These are phyloP conservation scores for Clitopilus passeckerianus DNA, from an alignment of 768 basidiomycete species.

Conservation along the genomic window DNA sequence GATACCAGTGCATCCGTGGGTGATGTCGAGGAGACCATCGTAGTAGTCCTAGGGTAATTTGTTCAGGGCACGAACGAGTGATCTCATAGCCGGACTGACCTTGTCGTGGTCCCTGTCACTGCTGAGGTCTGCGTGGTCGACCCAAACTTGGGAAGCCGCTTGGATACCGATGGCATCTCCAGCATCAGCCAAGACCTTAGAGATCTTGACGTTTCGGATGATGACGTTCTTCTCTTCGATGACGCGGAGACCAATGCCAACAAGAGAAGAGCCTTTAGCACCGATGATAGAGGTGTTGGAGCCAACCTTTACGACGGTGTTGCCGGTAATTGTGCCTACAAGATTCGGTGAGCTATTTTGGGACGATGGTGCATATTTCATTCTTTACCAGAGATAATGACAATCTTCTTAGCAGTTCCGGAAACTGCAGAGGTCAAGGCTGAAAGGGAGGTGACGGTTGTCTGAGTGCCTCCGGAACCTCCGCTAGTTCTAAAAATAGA, in stretches of 20 bases:
- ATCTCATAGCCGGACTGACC: constrained; percentile 5
- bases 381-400: constrained; percentile 34
- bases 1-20: constrained; percentile 37
- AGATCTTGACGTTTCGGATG: constrained; percentile 44
- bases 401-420: constrained; percentile 36
- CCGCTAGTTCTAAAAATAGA: constrained; percentile 30
- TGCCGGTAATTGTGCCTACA: constrained; percentile 38
- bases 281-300: constrained; percentile 41
- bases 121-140: constrained; percentile 41
- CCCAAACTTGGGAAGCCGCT: constrained; percentile 33
- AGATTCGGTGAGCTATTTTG: background rate
- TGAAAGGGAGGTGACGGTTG: constrained; percentile 36
- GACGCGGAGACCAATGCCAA: constrained; percentile 41
- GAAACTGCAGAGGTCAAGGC: constrained; percentile 35
- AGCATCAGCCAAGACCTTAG: constrained; percentile 38
- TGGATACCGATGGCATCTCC: constrained; percentile 44
- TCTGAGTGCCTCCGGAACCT: constrained; percentile 36
- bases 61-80: constrained; percentile 22
- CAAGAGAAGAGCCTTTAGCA: constrained; percentile 36
- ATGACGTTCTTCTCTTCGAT: constrained; percentile 38
- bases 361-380: background rate
- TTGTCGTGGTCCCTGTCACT: constrained; percentile 42
- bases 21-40: constrained; percentile 40
- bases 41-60: constrained; percentile 15
- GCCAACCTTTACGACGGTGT: constrained; percentile 34